Base-by-base conservation (phyloP, 2,329 filamentous ascomycete species). In the Exserohilum turcica region DNA sequence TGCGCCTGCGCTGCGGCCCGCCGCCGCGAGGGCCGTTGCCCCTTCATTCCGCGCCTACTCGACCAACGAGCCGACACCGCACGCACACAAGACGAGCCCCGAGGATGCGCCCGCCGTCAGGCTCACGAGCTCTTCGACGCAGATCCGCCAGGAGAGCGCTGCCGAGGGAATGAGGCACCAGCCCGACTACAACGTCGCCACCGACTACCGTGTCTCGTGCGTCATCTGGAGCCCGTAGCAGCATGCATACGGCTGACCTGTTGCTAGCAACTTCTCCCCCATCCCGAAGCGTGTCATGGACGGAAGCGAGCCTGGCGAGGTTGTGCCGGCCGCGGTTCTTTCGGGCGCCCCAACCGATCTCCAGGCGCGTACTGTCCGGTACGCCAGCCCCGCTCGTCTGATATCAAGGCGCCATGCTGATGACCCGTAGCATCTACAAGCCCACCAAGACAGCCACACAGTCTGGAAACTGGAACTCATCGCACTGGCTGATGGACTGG, bases 401-500 rank as follows among this genome's bases (percentile, higher is more conserved):
- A 50, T 32, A 28, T 33, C 13, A 12, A 16, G 27, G 6, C 10
- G 4, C 33, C 16, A 32, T 39, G 47, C 52, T 67, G 28, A 67
- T 42, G 28, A 4, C 27, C 27, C 10, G n/a, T 71, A 97, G 93
- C 71, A 99, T 99, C 77, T 97, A 90, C 82, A 86, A 89, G 68
- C 91, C 92, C 43, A 74, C 90, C 52, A 99, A 99, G 79, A 86
- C 94, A n/a, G 93, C 94, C 31, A 97, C 93, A 37, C 94, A 99
- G 78, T 97, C 93, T 29, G 93, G 94, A 60, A 84, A 86, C 67
- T 96, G 91, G 89, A 87, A 90, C 72, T 80, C 84, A 50, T 86
- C 90, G 73, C 85, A 89, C 70, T 99, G 94, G 94, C 88, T 92
- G 44, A 95, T 99, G 92, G 94, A 99, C 76, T 99, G 94, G 94